Evolutionary conservation across 768 basidiomycete species (phyloP).

Genomic region (Podaxis sp.): DNA sequence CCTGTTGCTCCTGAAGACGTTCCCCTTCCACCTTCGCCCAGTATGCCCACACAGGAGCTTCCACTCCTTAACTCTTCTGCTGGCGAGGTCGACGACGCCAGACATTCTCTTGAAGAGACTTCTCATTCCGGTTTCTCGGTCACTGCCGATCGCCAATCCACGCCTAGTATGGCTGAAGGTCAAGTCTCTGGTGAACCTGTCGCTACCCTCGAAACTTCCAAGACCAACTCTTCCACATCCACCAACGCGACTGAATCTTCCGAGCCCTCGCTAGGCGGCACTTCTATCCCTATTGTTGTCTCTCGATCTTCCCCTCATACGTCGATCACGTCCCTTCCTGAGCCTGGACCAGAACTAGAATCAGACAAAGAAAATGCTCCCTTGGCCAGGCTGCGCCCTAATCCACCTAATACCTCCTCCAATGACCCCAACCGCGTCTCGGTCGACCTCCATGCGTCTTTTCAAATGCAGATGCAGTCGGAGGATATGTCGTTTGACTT

Average conservation of each 20-base stretch:
- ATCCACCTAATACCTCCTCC: constrained; percentile 20
- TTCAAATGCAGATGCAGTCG: constrained; percentile 45
- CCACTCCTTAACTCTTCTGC: neutral
- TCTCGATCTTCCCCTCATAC: constrained; percentile 21
- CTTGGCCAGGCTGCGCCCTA: constrained; percentile 27
- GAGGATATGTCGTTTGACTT: constrained; percentile 51
- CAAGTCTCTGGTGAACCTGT: neutral
- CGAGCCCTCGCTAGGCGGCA: constrained; percentile 24
- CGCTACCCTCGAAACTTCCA: neutral
- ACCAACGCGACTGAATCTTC: constrained; percentile 25
- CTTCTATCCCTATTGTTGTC: constrained; percentile 23
- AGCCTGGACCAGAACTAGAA: constrained; percentile 10
- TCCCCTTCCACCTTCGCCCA: constrained; percentile 9
- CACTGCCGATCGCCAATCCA: neutral
- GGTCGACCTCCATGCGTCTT: constrained; percentile 47
- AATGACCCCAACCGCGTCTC: constrained; percentile 37
- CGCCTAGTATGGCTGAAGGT: neutral
- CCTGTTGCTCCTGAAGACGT: neutral
- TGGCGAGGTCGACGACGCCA: neutral
- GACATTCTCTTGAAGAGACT: neutral
- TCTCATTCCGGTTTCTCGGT: neutral
- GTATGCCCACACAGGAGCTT: neutral
- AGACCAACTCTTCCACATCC: constrained; percentile 20
- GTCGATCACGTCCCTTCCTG: constrained; percentile 10
- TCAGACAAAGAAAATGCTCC: constrained; percentile 16